Percentiles rank a stretch among this genome's conserved stretches.
Conservation (phyloP, 345 rosid genomes). For the Salix purpurea region DNA sequence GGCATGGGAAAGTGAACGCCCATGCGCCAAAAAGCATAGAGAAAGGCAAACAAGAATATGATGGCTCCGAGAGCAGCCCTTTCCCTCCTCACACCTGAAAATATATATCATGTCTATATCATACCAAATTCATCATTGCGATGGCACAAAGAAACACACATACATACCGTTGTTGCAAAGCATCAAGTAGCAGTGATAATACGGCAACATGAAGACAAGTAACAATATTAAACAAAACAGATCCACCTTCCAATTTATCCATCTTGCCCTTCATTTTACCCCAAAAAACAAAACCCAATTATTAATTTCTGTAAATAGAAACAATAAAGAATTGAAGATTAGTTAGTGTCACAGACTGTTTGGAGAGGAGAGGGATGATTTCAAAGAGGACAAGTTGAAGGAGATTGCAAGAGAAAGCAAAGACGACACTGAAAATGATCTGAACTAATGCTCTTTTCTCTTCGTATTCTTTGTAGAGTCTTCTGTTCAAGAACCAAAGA, state of each 20-base stretch:
- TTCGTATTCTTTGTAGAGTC: conserved; percentile 92
- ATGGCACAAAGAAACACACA: neutral
- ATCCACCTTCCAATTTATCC: conserved; percentile 97
- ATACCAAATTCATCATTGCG: too few relatives aligned
- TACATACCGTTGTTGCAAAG: conserved; percentile 77
- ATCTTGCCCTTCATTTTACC: conserved; percentile 57
- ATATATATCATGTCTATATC: too few relatives aligned
- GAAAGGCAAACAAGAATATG: conserved; percentile 77
- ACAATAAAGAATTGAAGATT: neutral
- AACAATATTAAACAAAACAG: conserved; percentile 83
- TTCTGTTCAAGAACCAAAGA: conserved; percentile 77
- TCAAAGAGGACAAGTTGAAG: conserved; percentile 94
- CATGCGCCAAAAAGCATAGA: conserved; percentile 99
- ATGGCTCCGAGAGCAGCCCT: conserved; percentile 90
- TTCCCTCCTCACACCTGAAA: conserved; percentile 77
- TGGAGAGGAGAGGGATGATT: conserved; percentile 89
- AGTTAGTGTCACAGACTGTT: conserved; percentile 41
- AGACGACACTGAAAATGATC: conserved; percentile 89
- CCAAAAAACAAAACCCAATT: neutral
- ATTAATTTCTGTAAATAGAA: neutral
- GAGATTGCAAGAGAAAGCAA: conserved; percentile 90
- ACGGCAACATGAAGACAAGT: conserved; percentile 89
- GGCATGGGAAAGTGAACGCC: conserved; percentile 99
- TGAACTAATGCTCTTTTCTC: conserved; percentile 88
- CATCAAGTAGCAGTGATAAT: conserved; percentile 97